These are phyloP conservation scores for Trichoderma guizhouense DNA, from an alignment of 2,329 filamentous ascomycete genomes.

Conservation along the genomic window DNA sequence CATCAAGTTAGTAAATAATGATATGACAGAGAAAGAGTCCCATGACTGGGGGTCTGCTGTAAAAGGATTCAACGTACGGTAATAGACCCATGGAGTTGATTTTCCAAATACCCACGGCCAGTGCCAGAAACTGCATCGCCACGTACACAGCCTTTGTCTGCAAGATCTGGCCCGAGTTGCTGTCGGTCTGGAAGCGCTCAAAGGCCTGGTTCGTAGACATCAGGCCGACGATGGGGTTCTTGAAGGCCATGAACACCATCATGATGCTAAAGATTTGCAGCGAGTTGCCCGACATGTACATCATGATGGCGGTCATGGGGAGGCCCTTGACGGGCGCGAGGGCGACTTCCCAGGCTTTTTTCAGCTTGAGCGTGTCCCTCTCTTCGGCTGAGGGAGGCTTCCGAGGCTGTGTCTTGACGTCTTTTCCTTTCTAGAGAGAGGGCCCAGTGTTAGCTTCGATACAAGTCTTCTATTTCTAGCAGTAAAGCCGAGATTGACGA, in stretches of 20 bases:
- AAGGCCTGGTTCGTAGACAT: conserved; percentile 84
- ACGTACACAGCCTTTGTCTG: conserved; percentile 87
- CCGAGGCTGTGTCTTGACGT: conserved; percentile 49
- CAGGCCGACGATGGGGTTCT: conserved; percentile 85
- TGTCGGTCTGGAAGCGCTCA: conserved; percentile 81
- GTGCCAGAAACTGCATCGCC: conserved; percentile 76
- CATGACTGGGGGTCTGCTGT: not conserved
- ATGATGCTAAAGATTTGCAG: conserved; percentile 99
- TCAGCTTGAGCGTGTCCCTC: conserved; percentile 93
- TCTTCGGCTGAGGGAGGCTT: conserved; percentile 73
- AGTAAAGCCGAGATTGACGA: not conserved
- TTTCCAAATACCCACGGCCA: conserved; percentile 91
- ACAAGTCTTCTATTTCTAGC: not conserved
- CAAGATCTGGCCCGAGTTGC: conserved; percentile 68
- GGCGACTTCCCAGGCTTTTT: conserved; percentile 98
- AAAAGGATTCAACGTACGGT: conserved; percentile 59
- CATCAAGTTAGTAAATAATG: not conserved
- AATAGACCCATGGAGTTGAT: conserved; percentile 93
- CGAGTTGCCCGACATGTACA: conserved; percentile 99
- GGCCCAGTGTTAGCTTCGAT: not conserved
- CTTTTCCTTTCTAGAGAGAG: conserved; percentile 46
- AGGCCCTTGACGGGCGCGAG: conserved; percentile 89
- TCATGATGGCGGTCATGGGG: conserved; percentile 98
- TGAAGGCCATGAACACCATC: conserved; percentile 99
- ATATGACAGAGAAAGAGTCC: not conserved